Conservation (phyloP, 345 rosid species). For the Bruguiera parviflora region DNA sequence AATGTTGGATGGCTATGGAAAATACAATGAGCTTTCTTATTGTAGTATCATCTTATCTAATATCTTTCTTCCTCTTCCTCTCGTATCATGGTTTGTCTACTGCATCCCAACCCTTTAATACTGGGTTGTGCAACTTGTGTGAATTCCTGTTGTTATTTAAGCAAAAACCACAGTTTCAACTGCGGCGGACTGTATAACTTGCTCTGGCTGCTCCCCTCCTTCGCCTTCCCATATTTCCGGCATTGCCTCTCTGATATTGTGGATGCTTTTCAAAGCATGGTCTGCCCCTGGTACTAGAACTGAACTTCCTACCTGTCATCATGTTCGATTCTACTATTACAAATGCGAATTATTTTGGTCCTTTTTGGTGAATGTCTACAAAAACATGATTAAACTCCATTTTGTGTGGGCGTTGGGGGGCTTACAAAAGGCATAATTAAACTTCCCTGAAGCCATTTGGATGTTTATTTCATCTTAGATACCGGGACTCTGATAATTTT, state of each 20-base stretch:
- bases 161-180: slow-evolving; percentile 67
- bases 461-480: background rate
- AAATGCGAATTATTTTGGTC: background rate
- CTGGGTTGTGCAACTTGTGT: background rate
- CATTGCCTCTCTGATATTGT: slow-evolving; percentile 78
- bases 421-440: no score
- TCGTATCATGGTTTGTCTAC: background rate
- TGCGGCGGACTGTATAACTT: slow-evolving; percentile 46
- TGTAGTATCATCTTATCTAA: background rate
- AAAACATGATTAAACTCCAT: no score
- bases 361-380: background rate
- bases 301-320: slow-evolving; percentile 68
- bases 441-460: background rate
- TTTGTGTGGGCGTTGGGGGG: no score
- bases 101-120: background rate
- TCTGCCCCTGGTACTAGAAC: slow-evolving; percentile 70
- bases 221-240: slow-evolving; percentile 72
- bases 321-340: background rate
- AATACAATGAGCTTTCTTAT: slow-evolving; percentile 2
- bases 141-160: slow-evolving; percentile 15
- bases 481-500: no score
- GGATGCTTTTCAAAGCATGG: slow-evolving; percentile 67
- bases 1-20: background rate
- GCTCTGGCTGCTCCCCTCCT: slow-evolving; percentile 49
- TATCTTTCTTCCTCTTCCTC: background rate